These are phyloP conservation scores for Populus davidiana DNA, from an alignment of 345 rosid species.

Conservation along the genomic window DNA sequence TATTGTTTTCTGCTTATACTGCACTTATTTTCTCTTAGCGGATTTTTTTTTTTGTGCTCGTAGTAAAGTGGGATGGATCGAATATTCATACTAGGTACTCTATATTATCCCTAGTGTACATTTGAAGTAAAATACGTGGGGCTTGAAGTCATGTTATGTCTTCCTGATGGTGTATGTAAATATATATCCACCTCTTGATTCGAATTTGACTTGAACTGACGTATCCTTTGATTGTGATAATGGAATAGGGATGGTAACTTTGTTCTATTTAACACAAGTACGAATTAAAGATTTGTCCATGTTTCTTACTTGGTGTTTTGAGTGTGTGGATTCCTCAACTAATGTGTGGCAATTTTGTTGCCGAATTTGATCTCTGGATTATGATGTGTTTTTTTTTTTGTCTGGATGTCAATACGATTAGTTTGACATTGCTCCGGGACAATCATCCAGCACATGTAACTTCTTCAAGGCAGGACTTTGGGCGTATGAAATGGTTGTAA, in stretches of 20 bases:
- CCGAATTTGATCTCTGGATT: not conserved
- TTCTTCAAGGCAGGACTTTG: too few species aligned
- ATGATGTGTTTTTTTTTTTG: too few species aligned
- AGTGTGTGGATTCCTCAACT: not conserved
- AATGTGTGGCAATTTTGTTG: not conserved
- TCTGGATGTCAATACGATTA: too few species aligned
- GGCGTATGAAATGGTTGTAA: too few species aligned
- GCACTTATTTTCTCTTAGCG: not conserved
- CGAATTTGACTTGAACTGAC: not conserved
- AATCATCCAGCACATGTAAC: too few species aligned
- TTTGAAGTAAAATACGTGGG: not conserved
- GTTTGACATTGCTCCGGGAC: too few species aligned
- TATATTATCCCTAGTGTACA: not conserved
- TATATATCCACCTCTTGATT: not conserved
- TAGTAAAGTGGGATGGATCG: not conserved
- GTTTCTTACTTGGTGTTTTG: not conserved
- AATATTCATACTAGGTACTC: not conserved
- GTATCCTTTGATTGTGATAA: not conserved
- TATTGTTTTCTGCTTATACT: not conserved
- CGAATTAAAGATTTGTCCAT: not conserved
- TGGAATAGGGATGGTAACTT: not conserved
- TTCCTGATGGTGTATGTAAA: not conserved
- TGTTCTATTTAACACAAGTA: not conserved
- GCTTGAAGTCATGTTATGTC: not conserved
- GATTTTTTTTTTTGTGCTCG: not conserved